Base-by-base conservation (phyloP, 2,329 filamentous ascomycete species). In the Pseudogymnoascus sp. region DNA sequence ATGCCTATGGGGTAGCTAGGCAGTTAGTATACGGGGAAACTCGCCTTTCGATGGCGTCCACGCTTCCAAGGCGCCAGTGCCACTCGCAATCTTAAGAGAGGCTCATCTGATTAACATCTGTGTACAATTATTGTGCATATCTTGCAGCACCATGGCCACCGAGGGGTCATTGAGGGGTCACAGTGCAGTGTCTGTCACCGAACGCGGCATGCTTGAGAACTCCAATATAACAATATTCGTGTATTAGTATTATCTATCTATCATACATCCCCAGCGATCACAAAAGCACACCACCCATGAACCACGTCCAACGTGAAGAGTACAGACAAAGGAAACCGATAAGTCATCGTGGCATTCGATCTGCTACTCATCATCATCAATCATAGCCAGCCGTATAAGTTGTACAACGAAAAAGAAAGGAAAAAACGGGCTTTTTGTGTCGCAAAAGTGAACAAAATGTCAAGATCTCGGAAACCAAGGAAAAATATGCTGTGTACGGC, bases 301-400 rank as follows among this genome's bases (percentile, higher is more conserved):
- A 54, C n/a, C 26, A 54, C 47, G 47, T 54, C 47, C 31, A 54
- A 21, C 26, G n/a, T 54, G 47, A 54, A 33, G 47, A 54, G 29
- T 54, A 54, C 47, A 54, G 47, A 54, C 47, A 59, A 59, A 59
- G 36, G 57, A 40, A 59, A 59, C 17, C 33, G 57, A 59, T 40
- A 40, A 59, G 36, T 36, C 57, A 40, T 59, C 57, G 57, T 59
- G 57, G 57, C 57, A 59, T 59, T 59, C 57, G 33, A 26, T 59
- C 33, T 59, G 57, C 57, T 59, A 59, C 57, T 59, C 57, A 59
- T 59, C 57, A 59, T 59, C 57, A 59, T 59, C 57, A 59, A 59
- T 59, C 57, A 40, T 59, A 40, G 47, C 47, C 47, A 54, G 47
- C 47, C 47, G 29, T 54, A 33, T 54, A 54, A 54, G 29, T 31